These are phyloP conservation scores for Dioscorea cayenensis DNA, from an alignment of 116 monocot genomes.

Conservation along the genomic window DNA sequence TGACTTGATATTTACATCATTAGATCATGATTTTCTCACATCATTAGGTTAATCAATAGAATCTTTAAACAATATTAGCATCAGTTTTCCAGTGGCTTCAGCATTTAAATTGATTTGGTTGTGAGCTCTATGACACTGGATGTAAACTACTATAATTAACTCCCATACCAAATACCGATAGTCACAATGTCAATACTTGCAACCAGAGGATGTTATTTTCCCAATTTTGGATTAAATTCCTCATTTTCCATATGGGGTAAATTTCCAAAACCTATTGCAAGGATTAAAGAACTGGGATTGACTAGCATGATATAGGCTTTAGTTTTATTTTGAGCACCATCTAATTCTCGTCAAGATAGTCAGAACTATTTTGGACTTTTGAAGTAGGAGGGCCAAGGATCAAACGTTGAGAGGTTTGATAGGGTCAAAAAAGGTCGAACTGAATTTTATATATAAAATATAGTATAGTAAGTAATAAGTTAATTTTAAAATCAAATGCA, in stretches of 20 bases:
- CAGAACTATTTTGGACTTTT: too few relatives aligned
- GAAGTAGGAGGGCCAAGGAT: too few relatives aligned
- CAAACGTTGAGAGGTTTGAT: too few relatives aligned
- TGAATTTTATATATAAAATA: too few relatives aligned
- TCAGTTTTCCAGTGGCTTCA: slow-evolving; percentile 62
- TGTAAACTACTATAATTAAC: slow-evolving; percentile 67
- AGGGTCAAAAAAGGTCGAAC: too few relatives aligned
- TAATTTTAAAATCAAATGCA: too few relatives aligned
- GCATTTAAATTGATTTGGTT: slow-evolving; percentile 53
- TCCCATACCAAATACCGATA: slow-evolving; percentile 74
- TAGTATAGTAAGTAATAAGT: too few relatives aligned
- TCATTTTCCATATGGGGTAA: slow-evolving; percentile 66
- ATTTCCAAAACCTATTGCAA: slow-evolving; percentile 62
- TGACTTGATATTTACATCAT: too few relatives aligned
- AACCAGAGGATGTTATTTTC: slow-evolving; percentile 73
- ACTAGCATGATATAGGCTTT: slow-evolving; percentile 54
- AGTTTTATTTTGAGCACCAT: slow-evolving; percentile 62
- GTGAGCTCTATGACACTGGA: slow-evolving; percentile 50
- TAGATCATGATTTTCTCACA: slow-evolving; percentile 44
- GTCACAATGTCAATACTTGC: slow-evolving; percentile 76
- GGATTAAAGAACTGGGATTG: slow-evolving; percentile 52
- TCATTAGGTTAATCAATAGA: slow-evolving; percentile 94
- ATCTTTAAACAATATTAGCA: slow-evolving; percentile 85
- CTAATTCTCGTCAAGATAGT: slow-evolving; percentile 45
- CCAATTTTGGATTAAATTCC: slow-evolving; percentile 59